Percentiles rank a stretch among this genome's conserved stretches.
Evolutionary conservation across 2,329 filamentous ascomycete species (phyloP).

Genomic region (Aspergillus pseudoviridinutans): DNA sequence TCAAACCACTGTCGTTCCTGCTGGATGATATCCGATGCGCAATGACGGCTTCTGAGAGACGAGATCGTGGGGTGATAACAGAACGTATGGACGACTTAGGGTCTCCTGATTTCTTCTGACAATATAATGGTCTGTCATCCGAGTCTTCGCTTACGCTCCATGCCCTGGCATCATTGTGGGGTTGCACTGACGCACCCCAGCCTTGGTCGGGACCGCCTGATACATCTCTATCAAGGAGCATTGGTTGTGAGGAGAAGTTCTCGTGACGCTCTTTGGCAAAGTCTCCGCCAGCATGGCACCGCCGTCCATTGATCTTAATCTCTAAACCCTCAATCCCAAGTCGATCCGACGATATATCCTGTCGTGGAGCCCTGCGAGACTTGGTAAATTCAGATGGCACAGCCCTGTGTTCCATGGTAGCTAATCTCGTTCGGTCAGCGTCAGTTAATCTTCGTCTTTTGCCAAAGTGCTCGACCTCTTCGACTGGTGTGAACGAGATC

Average conservation of each 20-base stretch:
- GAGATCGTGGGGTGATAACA: background rate
- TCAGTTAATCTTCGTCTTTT: constrained; percentile 33
- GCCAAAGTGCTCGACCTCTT: constrained; percentile 31
- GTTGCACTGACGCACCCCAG: background rate
- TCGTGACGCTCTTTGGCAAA: background rate
- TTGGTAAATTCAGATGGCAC: background rate
- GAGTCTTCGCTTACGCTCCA: background rate
- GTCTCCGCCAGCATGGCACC: background rate
- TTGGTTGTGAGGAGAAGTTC: constrained; percentile 29
- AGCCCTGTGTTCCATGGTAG: constrained; percentile 3
- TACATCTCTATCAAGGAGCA: constrained; percentile 29
- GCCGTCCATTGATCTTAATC: constrained; percentile 21
- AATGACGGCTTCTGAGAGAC: background rate
- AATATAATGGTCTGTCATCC: background rate
- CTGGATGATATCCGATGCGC: background rate
- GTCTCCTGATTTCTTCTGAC: background rate
- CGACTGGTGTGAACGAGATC: constrained; percentile 25
- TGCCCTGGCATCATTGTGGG: background rate
- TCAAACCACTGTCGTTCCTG: background rate
- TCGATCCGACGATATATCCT: constrained; percentile 2
- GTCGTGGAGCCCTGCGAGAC: constrained; percentile 1
- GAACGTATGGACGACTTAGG: background rate
- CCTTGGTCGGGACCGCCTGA: background rate
- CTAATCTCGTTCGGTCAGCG: constrained; percentile 24
- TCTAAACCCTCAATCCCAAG: constrained; percentile 15